Percentiles rank a stretch among this genome's conserved stretches.
These are phyloP conservation scores for Kwoniella bestiolae DNA, from an alignment of 768 basidiomycete genomes.

Conservation along the genomic window DNA sequence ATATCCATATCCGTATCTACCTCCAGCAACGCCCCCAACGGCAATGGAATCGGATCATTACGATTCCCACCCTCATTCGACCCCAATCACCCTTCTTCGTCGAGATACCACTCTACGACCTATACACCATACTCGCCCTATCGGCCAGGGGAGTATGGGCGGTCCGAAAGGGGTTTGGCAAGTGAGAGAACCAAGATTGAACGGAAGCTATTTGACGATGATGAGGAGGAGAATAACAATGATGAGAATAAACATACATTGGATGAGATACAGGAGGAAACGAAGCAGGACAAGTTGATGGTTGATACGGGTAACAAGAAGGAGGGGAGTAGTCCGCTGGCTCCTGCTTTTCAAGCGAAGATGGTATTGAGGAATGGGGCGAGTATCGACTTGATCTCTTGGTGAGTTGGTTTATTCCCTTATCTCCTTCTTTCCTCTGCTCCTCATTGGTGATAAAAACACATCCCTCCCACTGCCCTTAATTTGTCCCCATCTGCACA, in stretches of 20 bases:
- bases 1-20: constrained; percentile 22
- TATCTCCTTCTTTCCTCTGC: constrained; percentile 2
- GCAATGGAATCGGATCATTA: constrained; percentile 6
- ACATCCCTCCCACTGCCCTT: no score
- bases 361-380: constrained; percentile 50
- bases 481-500: no score
- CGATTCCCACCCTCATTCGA: constrained; percentile 41
- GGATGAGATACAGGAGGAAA: constrained; percentile 18
- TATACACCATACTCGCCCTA: constrained; percentile 47
- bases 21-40: constrained; percentile 5
- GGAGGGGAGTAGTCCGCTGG: constrained; percentile 30
- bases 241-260: constrained; percentile 10
- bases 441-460: no score
- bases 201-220: constrained; percentile 39
- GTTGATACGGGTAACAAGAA: constrained; percentile 9
- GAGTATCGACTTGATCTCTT: constrained; percentile 48
- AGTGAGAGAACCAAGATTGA: constrained; percentile 44
- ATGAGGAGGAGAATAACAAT: constrained; percentile 17
- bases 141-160: constrained; percentile 47
- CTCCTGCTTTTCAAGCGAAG: constrained; percentile 48
- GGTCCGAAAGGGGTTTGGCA: constrained; percentile 33
- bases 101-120: constrained; percentile 28
- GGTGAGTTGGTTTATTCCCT: no score
- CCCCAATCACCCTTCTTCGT: constrained; percentile 29
- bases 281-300: constrained; percentile 16